Base-by-base conservation (phyloP, 345 rosid genomes). In the Gossypium ekmanianum region DNA sequence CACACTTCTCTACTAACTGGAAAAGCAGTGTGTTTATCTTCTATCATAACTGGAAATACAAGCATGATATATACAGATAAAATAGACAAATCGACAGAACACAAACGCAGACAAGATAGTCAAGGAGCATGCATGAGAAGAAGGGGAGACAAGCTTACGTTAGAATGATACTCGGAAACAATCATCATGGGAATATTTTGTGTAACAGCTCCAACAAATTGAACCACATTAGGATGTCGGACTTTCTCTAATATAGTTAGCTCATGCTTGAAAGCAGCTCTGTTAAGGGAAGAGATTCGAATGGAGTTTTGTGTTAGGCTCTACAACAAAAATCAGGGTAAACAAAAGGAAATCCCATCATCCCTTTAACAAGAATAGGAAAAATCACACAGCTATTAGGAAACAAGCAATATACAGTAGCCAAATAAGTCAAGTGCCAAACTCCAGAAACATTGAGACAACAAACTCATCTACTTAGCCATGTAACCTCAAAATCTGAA, bases 141-240 rank as follows among this genome's bases (percentile, higher is more conserved):
- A 54, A 77, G 62, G 72, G 52, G 76, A 76, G 27, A 11, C 50
- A 67, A 43, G 76, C 89, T 88, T 85, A 95, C 99, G 74, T 90
- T 92, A 52, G 97, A 81, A 84, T 88, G 92, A 80, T 84, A 82
- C 85, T 95, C 99, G 62, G 81, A 79, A 76, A 93, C 93, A 80
- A 95, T 93, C 99, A 95, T 95, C 99, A 95, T 90, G 0, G 99
- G 99, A 72, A 88, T 65, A 74, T 95, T 93, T 81, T 95, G 99
- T 66, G 99, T 95, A 50, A 95, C 99, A 61, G 99, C 98, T 83
- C 99, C 99, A 75, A 95, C 98, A 84, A 95, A 95, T 74, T 95
- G 99, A 79, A 95, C 90, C 70, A 95, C 89, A 84, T 95, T 95
- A 26, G 99, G 99, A 89, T 95, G 99, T 65, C 99, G 84, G 59